These are phyloP conservation scores for Cladosporium sp. DNA, from an alignment of 2,329 filamentous ascomycete genomes.

Conservation along the genomic window DNA sequence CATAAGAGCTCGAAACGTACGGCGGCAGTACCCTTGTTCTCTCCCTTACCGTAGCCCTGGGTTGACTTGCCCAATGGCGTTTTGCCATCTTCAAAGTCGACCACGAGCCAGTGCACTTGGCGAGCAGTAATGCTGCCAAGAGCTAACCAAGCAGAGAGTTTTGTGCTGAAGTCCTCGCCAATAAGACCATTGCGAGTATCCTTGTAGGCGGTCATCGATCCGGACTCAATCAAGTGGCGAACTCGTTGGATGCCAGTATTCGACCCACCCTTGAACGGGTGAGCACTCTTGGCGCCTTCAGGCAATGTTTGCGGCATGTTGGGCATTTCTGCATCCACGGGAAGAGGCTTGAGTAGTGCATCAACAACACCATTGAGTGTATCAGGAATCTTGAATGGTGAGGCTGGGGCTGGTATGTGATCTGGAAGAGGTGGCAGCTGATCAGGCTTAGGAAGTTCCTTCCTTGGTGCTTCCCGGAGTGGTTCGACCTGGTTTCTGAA, in stretches of 20 bases:
- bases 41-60: slow-evolving; percentile 65
- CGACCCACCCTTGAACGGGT: slow-evolving; percentile 71
- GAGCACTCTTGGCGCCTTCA: slow-evolving; percentile 56
- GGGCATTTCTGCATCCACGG: slow-evolving; percentile 49
- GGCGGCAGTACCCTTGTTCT: slow-evolving; percentile 69
- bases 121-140: slow-evolving; percentile 72
- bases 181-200: slow-evolving; percentile 70
- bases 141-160: slow-evolving; percentile 71
- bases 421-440: slow-evolving; percentile 61
- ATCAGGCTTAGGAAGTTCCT: slow-evolving; percentile 54
- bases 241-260: slow-evolving; percentile 60
- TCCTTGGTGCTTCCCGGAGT: slow-evolving; percentile 63
- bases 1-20: slow-evolving; percentile 74
- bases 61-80: slow-evolving; percentile 42
- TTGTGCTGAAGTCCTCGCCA: slow-evolving; percentile 71
- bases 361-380: slow-evolving; percentile 55
- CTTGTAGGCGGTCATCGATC: slow-evolving; percentile 65
- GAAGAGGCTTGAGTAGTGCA: slow-evolving; percentile 60
- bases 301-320: slow-evolving; percentile 56
- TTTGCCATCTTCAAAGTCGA: slow-evolving; percentile 68
- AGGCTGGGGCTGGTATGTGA: slow-evolving; percentile 57
- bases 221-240: slow-evolving; percentile 59
- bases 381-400: slow-evolving; percentile 64
- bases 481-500: slow-evolving; percentile 75
- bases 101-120: slow-evolving; percentile 67